Percentiles rank a stretch among this genome's conserved stretches.
These are phyloP conservation scores for Dacryopinax primogenitus DNA, from an alignment of 768 basidiomycete genomes.

Conservation along the genomic window DNA sequence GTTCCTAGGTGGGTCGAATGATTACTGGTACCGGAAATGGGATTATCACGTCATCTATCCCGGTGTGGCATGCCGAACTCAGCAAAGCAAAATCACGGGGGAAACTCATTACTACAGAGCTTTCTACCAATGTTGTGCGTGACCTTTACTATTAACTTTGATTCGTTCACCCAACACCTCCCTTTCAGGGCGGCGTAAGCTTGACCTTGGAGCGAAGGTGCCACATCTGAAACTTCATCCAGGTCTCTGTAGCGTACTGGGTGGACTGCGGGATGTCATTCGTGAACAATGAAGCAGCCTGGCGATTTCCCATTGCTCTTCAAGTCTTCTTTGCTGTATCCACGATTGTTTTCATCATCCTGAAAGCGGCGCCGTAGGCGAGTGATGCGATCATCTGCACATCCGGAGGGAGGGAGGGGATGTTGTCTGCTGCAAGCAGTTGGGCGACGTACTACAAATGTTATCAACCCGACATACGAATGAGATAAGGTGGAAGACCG, in stretches of 20 bases:
- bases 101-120: not conserved
- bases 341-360: constrained; percentile 2
- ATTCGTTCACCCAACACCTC: not conserved
- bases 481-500: not conserved
- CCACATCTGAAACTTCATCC: not conserved
- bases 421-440: not conserved
- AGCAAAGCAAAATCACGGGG: not conserved
- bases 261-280: constrained; percentile 33
- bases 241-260: constrained; percentile 22
- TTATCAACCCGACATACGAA: not conserved
- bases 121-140: not conserved
- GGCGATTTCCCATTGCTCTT: constrained; percentile 35
- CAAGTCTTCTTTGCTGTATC: constrained; percentile 31
- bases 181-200: not conserved
- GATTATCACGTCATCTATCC: not conserved
- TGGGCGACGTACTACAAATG: not conserved
- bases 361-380: not conserved
- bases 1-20: not conserved
- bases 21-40: not conserved
- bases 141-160: not conserved
- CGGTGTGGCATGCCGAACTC: not conserved
- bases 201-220: not conserved
- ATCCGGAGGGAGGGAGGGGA: not conserved
- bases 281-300: constrained; percentile 29
- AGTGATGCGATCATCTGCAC: not conserved